phyloP scores from a whole-genome alignment of 2,329 filamentous ascomycete genomes.

The Zarea fungicola region DNA sequence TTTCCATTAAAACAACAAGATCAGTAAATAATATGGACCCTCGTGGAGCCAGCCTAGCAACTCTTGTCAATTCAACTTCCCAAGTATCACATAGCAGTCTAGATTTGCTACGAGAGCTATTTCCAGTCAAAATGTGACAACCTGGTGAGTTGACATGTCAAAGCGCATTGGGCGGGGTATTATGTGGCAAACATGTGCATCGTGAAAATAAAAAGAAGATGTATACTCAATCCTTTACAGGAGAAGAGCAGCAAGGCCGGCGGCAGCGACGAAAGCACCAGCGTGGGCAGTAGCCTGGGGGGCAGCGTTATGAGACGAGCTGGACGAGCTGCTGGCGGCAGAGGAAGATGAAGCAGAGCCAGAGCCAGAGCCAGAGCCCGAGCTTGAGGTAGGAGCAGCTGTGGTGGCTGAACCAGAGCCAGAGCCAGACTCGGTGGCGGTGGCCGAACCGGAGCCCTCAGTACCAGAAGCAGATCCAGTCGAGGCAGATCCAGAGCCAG shows the following conservation, averaged over 20 bases:
- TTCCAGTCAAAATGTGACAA: conserved; percentile 10
- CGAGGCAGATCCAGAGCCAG: conserved; percentile 15
- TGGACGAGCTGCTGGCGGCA: conserved; percentile 1
- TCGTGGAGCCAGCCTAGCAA: conserved; percentile 24
- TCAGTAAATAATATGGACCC: conserved; percentile 29
- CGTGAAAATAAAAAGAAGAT: conserved; percentile 19
- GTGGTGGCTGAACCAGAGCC: neutral
- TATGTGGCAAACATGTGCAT: conserved; percentile 39
- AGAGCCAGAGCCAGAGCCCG: too few species aligned
- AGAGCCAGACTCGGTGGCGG: neutral
- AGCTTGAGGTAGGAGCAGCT: too few species aligned
- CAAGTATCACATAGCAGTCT: conserved; percentile 16
- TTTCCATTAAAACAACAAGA: conserved; percentile 28
- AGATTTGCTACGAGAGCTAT: conserved; percentile 1
- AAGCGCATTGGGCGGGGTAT: conserved; percentile 32
- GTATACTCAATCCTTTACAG: conserved; percentile 32
- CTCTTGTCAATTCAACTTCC: conserved; percentile 24
- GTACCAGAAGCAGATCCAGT: conserved; percentile 14
- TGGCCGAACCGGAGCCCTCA: conserved; percentile 12
- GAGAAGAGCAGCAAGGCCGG: conserved; percentile 43
- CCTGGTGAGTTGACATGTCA: conserved; percentile 20
- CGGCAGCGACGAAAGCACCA: conserved; percentile 44
- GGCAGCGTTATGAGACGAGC: neutral
- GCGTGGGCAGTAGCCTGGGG: conserved; percentile 37
- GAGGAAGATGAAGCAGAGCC: conserved; percentile 11